Evolutionary conservation across 2,329 filamentous ascomycete genomes (phyloP).

Genomic region (Diaporthe citri): DNA sequence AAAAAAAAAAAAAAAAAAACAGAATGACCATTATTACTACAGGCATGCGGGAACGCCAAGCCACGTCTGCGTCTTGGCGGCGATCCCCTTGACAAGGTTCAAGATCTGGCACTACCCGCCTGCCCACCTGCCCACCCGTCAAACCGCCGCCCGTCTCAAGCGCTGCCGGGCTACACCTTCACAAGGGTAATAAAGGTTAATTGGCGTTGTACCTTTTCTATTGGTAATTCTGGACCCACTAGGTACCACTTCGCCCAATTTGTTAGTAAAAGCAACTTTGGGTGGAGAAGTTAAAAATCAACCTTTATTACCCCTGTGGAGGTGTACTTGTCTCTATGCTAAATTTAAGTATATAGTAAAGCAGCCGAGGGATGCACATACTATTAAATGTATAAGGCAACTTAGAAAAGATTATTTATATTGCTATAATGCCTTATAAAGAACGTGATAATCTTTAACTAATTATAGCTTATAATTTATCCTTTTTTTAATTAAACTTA

Average conservation of each 20-base stretch:
- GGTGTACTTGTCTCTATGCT: neutral
- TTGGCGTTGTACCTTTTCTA: neutral
- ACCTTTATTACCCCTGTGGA: no score
- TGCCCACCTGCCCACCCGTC: neutral
- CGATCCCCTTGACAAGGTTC: slow-evolving; percentile 26
- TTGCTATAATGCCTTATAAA: no score
- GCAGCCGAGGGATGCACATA: no score
- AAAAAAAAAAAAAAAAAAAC: neutral
- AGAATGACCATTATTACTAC: neutral
- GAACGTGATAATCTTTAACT: no score
- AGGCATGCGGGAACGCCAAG: slow-evolving; percentile 23
- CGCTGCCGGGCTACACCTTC: neutral
- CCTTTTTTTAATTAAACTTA: no score
- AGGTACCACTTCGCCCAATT: neutral
- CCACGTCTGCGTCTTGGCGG: slow-evolving; percentile 12
- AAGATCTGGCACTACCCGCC: neutral
- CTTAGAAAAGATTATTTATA: no score
- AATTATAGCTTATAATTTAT: no score
- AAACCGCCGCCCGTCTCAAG: slow-evolving; percentile 15
- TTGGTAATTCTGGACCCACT: neutral
- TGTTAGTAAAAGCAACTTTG: neutral
- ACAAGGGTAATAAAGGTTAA: no score
- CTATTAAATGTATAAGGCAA: no score
- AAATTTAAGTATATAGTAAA: neutral
- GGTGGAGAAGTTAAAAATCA: neutral